Evolutionary conservation across 1,284 basidiomycete species (phyloP).

Genomic region (Naganishia sp.): DNA sequence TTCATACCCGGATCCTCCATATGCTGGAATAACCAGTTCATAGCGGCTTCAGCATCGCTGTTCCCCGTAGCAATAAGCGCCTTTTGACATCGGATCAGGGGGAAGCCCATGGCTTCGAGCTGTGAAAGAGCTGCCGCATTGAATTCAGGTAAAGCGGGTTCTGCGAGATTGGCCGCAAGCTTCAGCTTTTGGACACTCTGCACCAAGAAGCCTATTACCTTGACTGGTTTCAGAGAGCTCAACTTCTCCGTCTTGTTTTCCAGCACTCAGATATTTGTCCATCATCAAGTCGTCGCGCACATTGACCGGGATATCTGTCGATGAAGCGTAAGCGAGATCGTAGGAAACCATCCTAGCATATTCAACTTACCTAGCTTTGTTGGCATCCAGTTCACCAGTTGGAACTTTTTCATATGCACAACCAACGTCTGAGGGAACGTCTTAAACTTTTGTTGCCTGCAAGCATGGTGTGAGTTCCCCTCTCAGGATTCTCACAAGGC

Average conservation of each 20-base stretch:
- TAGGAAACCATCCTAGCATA: background rate
- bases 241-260: conserved; percentile 71
- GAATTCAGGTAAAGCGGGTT: conserved; percentile 61
- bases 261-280: conserved; percentile 70
- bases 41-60: conserved; percentile 74
- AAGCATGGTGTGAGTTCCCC: background rate
- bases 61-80: conserved; percentile 87
- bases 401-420: conserved; percentile 89
- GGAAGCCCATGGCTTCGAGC: conserved; percentile 86
- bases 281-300: conserved; percentile 67
- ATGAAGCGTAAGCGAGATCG: background rate
- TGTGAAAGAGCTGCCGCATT: conserved; percentile 71
- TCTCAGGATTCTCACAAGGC: background rate
- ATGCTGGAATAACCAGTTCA: conserved; percentile 94
- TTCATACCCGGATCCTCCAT: conserved; percentile 84
- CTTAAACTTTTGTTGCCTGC: conserved; percentile 72
- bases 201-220: conserved; percentile 43
- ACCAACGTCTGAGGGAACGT: conserved; percentile 88
- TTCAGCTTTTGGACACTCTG: conserved; percentile 32
- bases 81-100: conserved; percentile 75
- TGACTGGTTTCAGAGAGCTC: conserved; percentile 66
- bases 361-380: conserved; percentile 76
- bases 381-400: conserved; percentile 95
- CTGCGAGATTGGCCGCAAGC: background rate
- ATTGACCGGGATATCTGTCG: conserved; percentile 78